phyloP scores from a whole-genome alignment of 2,329 filamentous ascomycete species.

The Sclerotinia trifoliorum region DNA sequence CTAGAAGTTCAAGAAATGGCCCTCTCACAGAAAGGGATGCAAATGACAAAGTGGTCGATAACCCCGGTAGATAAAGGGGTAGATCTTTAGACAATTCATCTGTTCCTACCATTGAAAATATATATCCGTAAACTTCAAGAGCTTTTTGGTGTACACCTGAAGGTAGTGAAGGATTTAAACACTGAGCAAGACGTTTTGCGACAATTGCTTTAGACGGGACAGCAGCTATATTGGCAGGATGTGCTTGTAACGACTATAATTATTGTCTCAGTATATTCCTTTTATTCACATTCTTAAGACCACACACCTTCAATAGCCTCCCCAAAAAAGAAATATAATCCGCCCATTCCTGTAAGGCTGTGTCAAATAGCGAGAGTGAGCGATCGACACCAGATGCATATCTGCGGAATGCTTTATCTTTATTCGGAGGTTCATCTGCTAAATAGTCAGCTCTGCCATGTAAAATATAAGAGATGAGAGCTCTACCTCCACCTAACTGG shows the following conservation, averaged over 20 bases:
- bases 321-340: conserved; percentile 98
- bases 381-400: conserved; percentile 88
- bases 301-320: conserved; percentile 75
- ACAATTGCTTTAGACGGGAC: conserved; percentile 82
- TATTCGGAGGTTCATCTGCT: conserved; percentile 54
- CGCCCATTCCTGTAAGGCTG: conserved; percentile 94
- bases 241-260: conserved; percentile 77
- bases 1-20: conserved; percentile 79
- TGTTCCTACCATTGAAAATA: conserved; percentile 82
- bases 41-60: conserved; percentile 87
- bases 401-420: conserved; percentile 74
- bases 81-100: conserved; percentile 80
- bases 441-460: conserved; percentile 16
- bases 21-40: conserved; percentile 89
- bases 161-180: conserved; percentile 86
- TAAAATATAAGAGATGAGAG: neutral
- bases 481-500: conserved; percentile 71
- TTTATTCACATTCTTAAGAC: conserved; percentile 21
- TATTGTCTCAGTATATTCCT: conserved; percentile 34
- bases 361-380: conserved; percentile 86
- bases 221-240: conserved; percentile 66
- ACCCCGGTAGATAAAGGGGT: conserved; percentile 82
- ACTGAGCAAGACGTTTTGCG: conserved; percentile 90
- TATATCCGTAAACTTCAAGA: conserved; percentile 86
- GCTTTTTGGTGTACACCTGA: conserved; percentile 98